Evolutionary conservation across 2,329 filamentous ascomycete species (phyloP).

Genomic region (Fusarium verrucosum): DNA sequence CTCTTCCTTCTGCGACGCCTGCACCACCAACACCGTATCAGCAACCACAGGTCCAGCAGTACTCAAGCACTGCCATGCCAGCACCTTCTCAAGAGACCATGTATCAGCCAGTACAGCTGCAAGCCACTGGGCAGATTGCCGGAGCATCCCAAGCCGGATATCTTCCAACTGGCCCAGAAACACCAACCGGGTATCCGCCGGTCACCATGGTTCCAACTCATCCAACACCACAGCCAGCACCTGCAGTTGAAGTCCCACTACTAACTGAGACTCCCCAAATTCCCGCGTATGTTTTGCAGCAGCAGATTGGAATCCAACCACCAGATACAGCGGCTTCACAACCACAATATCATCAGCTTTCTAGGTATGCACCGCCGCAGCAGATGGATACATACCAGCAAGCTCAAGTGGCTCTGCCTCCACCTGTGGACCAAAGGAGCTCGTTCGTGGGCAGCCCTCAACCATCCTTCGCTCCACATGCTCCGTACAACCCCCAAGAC

Average conservation of each 20-base stretch:
- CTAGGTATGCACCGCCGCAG: not conserved
- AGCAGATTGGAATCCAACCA: not conserved
- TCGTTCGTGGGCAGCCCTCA: not conserved
- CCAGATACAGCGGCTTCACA: not conserved
- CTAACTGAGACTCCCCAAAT: not conserved
- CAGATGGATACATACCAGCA: not conserved
- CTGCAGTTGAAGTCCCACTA: not conserved
- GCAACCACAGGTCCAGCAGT: not conserved
- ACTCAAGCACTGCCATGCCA: not conserved
- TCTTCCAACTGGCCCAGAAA: not conserved
- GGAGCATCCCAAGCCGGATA: constrained; percentile 8
- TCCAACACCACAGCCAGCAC: not conserved
- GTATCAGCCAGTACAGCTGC: not conserved
- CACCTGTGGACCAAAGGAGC: not conserved
- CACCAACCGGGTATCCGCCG: not conserved
- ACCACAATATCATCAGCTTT: not conserved
- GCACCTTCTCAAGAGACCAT: not conserved
- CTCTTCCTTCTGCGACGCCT: constrained; percentile 15
- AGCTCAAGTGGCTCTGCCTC: not conserved
- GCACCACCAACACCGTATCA: not conserved
- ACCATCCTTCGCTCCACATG: not conserved
- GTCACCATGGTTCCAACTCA: not conserved
- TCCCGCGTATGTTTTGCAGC: not conserved
- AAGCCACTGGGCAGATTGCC: not conserved
- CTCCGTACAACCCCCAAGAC: constrained; percentile 25